Conservation (phyloP, 169 alveolate genomes). For the Plasmodium vivax region DNA sequence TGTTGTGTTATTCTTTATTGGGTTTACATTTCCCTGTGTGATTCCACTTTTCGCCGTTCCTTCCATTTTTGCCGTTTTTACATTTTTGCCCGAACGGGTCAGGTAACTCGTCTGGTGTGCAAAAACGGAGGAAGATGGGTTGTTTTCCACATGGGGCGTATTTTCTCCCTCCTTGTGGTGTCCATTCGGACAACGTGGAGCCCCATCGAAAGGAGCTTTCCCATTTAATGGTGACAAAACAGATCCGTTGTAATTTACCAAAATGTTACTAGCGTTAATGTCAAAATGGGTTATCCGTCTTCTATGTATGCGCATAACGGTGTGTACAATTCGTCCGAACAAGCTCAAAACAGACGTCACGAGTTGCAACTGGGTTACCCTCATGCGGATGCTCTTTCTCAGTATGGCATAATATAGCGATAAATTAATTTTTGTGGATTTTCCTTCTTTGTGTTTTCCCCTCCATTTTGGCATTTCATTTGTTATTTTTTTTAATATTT, state of each 20-base stretch:
- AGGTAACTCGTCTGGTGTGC: neutral
- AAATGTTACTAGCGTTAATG: constrained; percentile 41
- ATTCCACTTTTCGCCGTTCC: neutral
- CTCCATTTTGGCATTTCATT: neutral
- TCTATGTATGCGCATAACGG: constrained; percentile 24
- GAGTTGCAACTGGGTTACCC: neutral
- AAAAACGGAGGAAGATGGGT: neutral
- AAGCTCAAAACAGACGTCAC: constrained; percentile 14
- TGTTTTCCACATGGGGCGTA: neutral
- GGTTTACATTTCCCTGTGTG: neutral
- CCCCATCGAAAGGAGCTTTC: neutral
- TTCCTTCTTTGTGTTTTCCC: neutral
- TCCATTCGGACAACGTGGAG: neutral
- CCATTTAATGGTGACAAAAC: neutral
- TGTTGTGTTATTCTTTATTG: neutral
- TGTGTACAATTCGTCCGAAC: constrained; percentile 30
- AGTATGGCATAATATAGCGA: constrained; percentile 3
- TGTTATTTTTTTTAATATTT: constrained; percentile 10
- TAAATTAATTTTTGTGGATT: neutral
- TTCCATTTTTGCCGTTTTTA: neutral
- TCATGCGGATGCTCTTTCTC: neutral
- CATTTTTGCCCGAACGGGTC: neutral
- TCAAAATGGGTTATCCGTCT: constrained; percentile 63
- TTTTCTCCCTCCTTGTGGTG: neutral
- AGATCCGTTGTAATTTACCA: constrained; percentile 7